Conservation (phyloP, 2,329 filamentous ascomycete species). For the Xylaria sp. region DNA sequence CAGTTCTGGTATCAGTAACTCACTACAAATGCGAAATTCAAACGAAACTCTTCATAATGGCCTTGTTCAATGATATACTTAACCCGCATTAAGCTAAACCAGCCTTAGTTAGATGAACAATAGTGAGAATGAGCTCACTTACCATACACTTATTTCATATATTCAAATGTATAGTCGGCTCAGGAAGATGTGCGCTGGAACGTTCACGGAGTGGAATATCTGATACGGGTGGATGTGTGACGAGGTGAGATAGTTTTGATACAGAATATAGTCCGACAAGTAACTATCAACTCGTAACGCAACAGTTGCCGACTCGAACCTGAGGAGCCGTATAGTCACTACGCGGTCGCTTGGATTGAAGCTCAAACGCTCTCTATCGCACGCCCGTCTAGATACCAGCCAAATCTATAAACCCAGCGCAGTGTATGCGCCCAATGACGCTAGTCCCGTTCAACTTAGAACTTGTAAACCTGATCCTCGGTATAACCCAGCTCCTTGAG, state of each 20-base stretch:
- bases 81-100: not conserved
- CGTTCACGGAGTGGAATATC: not conserved
- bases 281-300: not conserved
- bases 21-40: not conserved
- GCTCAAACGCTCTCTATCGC: constrained; percentile 24
- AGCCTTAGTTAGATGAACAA: not conserved
- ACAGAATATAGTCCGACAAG: constrained; percentile 9
- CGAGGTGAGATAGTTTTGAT: not conserved
- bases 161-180: not conserved
- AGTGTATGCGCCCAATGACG: constrained; percentile 5
- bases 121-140: not conserved
- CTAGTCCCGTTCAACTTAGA: constrained; percentile 60
- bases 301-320: not conserved
- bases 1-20: not conserved
- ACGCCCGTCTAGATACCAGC: constrained; percentile 23
- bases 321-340: constrained; percentile 6
- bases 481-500: constrained; percentile 86
- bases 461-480: constrained; percentile 97
- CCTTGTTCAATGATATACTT: not conserved
- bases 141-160: not conserved
- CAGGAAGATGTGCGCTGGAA: not conserved
- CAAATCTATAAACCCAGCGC: constrained; percentile 26
- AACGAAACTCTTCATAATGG: not conserved
- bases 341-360: not conserved
- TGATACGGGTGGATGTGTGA: not conserved